Conservation (phyloP, 192 early-diverging fungal genomes). For the Umbelopsis sp. region DNA sequence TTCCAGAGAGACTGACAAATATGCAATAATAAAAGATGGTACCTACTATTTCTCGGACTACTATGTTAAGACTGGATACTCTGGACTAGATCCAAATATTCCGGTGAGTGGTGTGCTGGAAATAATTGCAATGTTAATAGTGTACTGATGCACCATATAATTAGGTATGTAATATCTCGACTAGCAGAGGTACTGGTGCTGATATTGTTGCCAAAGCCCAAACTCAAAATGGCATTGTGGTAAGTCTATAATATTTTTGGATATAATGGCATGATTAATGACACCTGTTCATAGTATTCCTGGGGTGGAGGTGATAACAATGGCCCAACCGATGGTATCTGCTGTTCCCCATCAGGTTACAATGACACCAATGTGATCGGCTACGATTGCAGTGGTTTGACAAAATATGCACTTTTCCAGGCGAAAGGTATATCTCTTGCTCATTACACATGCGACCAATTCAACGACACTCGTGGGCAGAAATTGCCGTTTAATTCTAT, state of each 20-base stretch:
- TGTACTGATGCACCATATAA: no score
- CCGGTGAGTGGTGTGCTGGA: neutral
- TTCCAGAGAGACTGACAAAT: no score
- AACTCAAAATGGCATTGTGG: neutral
- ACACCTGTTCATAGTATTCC: neutral
- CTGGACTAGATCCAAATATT: neutral
- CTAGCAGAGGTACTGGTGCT: neutral
- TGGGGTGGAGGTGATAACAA: slow-evolving; percentile 1
- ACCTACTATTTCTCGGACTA: slow-evolving; percentile 8
- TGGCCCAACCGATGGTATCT: neutral
- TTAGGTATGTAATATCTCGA: no score
- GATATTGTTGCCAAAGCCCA: neutral
- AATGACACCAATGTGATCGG: neutral
- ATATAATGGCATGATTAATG: neutral
- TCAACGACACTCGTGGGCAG: slow-evolving; percentile 10
- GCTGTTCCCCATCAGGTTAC: neutral
- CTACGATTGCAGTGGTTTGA: slow-evolving; percentile 17
- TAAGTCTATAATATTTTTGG: neutral
- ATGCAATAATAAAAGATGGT: neutral
- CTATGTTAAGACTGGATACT: slow-evolving; percentile 18
- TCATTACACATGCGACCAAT: slow-evolving; percentile 15
- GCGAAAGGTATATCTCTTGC: neutral
- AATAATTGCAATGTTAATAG: no score
- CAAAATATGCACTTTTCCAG: neutral
- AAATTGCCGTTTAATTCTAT: neutral